Evolutionary conservation across 441 rosid genomes (phyloP).

Genomic region (Sinapis alba): DNA sequence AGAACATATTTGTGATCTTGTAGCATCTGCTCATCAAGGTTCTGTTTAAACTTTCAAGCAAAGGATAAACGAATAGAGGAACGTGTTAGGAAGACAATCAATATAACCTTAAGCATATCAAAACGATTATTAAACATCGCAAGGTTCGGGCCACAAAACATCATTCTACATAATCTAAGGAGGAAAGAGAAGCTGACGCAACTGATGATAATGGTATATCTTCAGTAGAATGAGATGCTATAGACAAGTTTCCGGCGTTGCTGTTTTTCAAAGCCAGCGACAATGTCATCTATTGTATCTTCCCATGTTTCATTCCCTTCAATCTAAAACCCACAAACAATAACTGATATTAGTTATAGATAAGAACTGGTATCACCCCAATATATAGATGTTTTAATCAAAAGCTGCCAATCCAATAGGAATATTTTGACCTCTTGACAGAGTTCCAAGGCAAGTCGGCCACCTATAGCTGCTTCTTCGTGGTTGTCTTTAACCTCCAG

Average conservation of each 20-base stretch:
- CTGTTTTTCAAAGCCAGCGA: not conserved
- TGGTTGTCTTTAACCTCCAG: not conserved
- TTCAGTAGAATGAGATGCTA: not conserved
- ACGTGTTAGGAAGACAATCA: not conserved
- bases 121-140: not conserved
- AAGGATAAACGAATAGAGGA: not conserved
- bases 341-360: not conserved
- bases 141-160: not conserved
- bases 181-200: not conserved
- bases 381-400: not conserved
- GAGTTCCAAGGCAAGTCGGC: not conserved
- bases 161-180: not conserved
- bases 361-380: not conserved
- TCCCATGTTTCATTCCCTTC: not conserved
- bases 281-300: not conserved
- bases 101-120: not conserved
- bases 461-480: constrained; percentile 1
- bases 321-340: not conserved
- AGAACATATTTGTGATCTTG: not conserved
- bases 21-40: not conserved
- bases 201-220: not conserved
- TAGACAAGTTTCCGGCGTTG: not conserved
- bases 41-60: not conserved
- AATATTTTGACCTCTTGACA: not conserved
- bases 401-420: not conserved